These are phyloP conservation scores for Ceratonia siliqua DNA, from an alignment of 306 rosid species.

Conservation along the genomic window DNA sequence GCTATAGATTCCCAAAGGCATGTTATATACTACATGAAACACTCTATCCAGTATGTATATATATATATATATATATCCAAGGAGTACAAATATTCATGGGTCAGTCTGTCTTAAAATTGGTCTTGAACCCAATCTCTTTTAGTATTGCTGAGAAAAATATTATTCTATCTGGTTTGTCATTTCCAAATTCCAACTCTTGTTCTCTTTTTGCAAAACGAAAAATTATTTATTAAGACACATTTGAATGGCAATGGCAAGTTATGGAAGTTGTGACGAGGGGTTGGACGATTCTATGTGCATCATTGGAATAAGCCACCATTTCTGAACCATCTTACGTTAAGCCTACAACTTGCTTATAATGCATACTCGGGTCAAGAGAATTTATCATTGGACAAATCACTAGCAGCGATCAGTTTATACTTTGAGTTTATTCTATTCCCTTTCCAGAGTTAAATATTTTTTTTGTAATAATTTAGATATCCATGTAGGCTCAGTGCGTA, in stretches of 20 bases:
- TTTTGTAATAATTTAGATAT: conserved; percentile 20
- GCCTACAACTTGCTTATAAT: conserved; percentile 27
- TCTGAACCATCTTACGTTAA: conserved; percentile 21
- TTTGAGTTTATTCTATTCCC: conserved; percentile 28
- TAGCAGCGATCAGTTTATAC: conserved; percentile 14
- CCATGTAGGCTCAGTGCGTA: conserved; percentile 39
- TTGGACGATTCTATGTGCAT: neutral
- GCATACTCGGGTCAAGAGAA: conserved; percentile 1
- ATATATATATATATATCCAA: no score
- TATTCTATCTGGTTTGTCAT: conserved; percentile 16
- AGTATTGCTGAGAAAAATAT: neutral
- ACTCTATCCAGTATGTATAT: no score
- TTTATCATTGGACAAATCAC: conserved; percentile 37
- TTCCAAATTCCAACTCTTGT: neutral
- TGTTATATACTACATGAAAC: no score
- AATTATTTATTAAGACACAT: neutral
- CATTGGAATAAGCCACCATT: conserved; percentile 16
- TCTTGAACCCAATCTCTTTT: neutral
- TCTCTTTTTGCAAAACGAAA: conserved; percentile 6
- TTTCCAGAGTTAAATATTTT: conserved; percentile 20
- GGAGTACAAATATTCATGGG: neutral
- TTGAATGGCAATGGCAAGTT: conserved; percentile 1
- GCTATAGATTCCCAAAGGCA: neutral
- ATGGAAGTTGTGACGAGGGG: conserved; percentile 11
- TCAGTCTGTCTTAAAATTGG: neutral